Evolutionary conservation across 805 yeast species (phyloP).

Genomic region (Wickerhamiella kazuoi): DNA sequence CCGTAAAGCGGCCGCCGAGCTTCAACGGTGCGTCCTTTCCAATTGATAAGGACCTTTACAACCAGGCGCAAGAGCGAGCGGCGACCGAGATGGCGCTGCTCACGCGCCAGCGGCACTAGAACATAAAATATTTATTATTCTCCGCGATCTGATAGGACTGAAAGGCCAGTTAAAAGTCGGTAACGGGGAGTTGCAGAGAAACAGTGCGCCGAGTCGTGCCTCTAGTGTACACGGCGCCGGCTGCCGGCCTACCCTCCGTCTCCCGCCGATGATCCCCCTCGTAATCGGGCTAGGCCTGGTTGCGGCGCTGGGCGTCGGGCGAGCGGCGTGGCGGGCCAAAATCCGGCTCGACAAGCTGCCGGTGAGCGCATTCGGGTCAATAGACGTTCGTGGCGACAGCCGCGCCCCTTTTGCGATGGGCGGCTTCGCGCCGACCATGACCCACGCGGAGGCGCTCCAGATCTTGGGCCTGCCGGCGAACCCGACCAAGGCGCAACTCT

Average conservation of each 20-base stretch:
- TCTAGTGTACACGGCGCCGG: too few relatives aligned
- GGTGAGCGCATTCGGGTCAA: constrained; percentile 16
- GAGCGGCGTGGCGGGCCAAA: constrained; percentile 21
- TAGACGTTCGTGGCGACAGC: constrained; percentile 4
- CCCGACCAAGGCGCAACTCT: constrained; percentile 36
- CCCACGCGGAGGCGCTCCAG: constrained; percentile 34
- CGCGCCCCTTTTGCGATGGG: constrained; percentile 17
- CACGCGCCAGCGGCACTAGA: constrained; percentile 6
- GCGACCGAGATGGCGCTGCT: constrained; percentile 17
- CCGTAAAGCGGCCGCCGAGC: constrained; percentile 19
- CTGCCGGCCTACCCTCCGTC: too few relatives aligned
- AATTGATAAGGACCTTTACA: constrained; percentile 16
- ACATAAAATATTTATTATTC: too few relatives aligned
- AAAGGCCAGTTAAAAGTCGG: too few relatives aligned
- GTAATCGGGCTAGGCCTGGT: constrained; percentile 17
- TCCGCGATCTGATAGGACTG: too few relatives aligned
- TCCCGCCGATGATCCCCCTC: constrained; percentile 15
- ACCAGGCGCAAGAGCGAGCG: constrained; percentile 19
- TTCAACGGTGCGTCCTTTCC: constrained; percentile 22
- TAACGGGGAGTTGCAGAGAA: too few relatives aligned
- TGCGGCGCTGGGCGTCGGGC: constrained; percentile 15
- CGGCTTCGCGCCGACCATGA: constrained; percentile 27
- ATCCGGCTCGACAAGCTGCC: constrained; percentile 17
- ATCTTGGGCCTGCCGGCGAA: constrained; percentile 26
- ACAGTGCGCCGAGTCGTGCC: too few relatives aligned